Evolutionary conservation across 495 filamentous ascomycete genomes (phyloP).

Genomic region (Oleoguttula mirabilis): DNA sequence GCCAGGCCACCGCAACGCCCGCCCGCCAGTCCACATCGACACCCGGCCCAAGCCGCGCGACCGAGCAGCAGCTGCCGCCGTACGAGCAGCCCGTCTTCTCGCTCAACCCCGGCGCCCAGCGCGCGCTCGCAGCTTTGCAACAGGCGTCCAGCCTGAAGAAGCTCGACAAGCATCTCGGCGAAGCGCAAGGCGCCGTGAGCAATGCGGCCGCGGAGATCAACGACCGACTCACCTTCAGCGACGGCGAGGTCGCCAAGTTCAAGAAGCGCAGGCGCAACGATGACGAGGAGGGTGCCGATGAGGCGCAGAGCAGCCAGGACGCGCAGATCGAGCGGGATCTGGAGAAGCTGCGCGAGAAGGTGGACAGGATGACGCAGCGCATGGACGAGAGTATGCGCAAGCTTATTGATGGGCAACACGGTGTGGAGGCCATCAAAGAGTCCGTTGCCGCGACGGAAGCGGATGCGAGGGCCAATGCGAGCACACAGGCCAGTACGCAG

Average conservation of each 20-base stretch:
- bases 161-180: slow-evolving; percentile 20
- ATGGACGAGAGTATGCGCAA: slow-evolving; percentile 30
- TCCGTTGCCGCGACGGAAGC: slow-evolving; percentile 1
- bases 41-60: too few species aligned
- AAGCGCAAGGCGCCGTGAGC: slow-evolving; percentile 17
- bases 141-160: slow-evolving; percentile 7
- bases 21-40: too few species aligned
- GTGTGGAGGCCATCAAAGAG: slow-evolving; percentile 18
- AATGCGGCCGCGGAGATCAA: slow-evolving; percentile 24
- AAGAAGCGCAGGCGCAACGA: slow-evolving; percentile 13
- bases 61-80: slow-evolving; percentile 25
- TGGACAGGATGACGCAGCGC: slow-evolving; percentile 26
- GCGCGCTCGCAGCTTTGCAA: slow-evolving; percentile 13
- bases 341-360: slow-evolving; percentile 22
- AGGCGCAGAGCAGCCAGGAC: slow-evolving; percentile 5
- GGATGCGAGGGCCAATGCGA: slow-evolving; percentile 16
- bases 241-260: slow-evolving; percentile 3
- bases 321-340: slow-evolving; percentile 14
- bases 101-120: slow-evolving; percentile 24
- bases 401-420: slow-evolving; percentile 26
- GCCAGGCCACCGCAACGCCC: too few species aligned
- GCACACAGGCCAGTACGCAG: slow-evolving; percentile 17
- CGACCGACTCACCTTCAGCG: slow-evolving; percentile 17
- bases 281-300: slow-evolving; percentile 10
- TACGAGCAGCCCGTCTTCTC: slow-evolving; percentile 28